Conservation (phyloP, 1,284 basidiomycete species). For the Moesziomyces globuligerus region DNA sequence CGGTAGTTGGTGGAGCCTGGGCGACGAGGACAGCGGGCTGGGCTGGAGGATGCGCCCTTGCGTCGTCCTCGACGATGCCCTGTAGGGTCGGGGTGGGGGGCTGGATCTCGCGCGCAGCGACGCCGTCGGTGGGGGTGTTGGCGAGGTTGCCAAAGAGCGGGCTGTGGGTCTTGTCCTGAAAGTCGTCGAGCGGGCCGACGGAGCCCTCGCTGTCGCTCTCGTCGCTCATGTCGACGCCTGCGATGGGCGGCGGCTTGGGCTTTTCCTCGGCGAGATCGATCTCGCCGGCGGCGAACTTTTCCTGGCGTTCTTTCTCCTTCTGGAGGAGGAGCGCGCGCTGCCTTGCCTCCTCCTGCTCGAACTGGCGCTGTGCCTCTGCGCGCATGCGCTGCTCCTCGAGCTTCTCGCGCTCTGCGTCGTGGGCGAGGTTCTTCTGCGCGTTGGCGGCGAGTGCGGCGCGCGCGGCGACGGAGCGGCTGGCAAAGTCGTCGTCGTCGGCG, state of each 20-base stretch:
- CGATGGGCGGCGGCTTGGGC: slow-evolving; percentile 55
- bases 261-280: slow-evolving; percentile 33
- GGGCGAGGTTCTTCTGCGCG: slow-evolving; percentile 58
- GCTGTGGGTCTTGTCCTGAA: slow-evolving; percentile 56
- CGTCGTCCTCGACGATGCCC: slow-evolving; percentile 27
- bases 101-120: slow-evolving; percentile 36
- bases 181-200: slow-evolving; percentile 35
- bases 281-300: slow-evolving; percentile 45
- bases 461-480: slow-evolving; percentile 47
- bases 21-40: neutral
- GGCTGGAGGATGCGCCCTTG: slow-evolving; percentile 2
- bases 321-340: slow-evolving; percentile 52
- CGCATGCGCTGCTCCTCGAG: slow-evolving; percentile 47
- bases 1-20: slow-evolving; percentile 1
- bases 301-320: slow-evolving; percentile 52
- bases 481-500: slow-evolving; percentile 52
- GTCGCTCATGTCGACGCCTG: slow-evolving; percentile 64
- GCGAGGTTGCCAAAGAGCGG: slow-evolving; percentile 54
- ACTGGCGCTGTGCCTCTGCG: slow-evolving; percentile 52
- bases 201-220: slow-evolving; percentile 63
- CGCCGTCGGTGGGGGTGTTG: slow-evolving; percentile 24
- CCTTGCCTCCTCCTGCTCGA: slow-evolving; percentile 59
- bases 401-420: slow-evolving; percentile 47
- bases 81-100: slow-evolving; percentile 25
- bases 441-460: slow-evolving; percentile 64